A percentile compares a stretch with the other conserved stretches of the same genome.
Evolutionary conservation across 768 basidiomycete species (phyloP).

Genomic region (Boletus rubescentipes): DNA sequence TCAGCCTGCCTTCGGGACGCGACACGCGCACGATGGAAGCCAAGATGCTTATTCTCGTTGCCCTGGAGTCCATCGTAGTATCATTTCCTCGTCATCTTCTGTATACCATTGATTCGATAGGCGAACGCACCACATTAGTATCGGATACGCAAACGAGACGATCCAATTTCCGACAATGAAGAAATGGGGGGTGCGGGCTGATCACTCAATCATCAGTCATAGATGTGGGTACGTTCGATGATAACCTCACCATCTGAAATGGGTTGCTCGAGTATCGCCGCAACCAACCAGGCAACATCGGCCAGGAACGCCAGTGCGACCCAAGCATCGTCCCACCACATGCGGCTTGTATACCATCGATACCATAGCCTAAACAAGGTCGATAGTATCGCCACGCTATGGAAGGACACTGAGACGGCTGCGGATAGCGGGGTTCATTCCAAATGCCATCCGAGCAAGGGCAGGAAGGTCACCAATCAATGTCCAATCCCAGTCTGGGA

Average conservation of each 20-base stretch:
- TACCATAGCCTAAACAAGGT: slow-evolving; percentile 27
- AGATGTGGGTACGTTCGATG: background rate
- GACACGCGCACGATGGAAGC: slow-evolving; percentile 22
- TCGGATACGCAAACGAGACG: slow-evolving; percentile 18
- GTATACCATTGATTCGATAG: background rate
- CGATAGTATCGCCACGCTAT: slow-evolving; percentile 19
- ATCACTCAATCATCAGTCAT: background rate
- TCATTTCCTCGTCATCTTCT: background rate
- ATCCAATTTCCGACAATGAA: slow-evolving; percentile 13
- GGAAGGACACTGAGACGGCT: slow-evolving; percentile 20
- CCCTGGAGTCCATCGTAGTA: slow-evolving; percentile 12
- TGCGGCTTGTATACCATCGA: slow-evolving; percentile 13
- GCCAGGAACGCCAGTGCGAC: slow-evolving; percentile 16
- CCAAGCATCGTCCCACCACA: slow-evolving; percentile 31
- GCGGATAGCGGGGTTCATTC: background rate
- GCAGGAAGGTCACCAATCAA: slow-evolving; percentile 11
- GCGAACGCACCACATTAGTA: slow-evolving; percentile 15
- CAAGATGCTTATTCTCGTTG: slow-evolving; percentile 26
- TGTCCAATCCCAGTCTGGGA: slow-evolving; percentile 10
- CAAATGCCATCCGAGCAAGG: background rate
- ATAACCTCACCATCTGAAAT: slow-evolving; percentile 2
- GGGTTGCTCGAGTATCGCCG: slow-evolving; percentile 8
- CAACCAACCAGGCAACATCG: slow-evolving; percentile 9
- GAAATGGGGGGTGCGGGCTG: slow-evolving; percentile 4
- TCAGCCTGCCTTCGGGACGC: slow-evolving; percentile 14